Evolutionary conservation across 2,329 filamentous ascomycete genomes (phyloP), one percentile per base, ranked within the genome.

Genomic region (Daldinia eschscholtzii): DNA sequence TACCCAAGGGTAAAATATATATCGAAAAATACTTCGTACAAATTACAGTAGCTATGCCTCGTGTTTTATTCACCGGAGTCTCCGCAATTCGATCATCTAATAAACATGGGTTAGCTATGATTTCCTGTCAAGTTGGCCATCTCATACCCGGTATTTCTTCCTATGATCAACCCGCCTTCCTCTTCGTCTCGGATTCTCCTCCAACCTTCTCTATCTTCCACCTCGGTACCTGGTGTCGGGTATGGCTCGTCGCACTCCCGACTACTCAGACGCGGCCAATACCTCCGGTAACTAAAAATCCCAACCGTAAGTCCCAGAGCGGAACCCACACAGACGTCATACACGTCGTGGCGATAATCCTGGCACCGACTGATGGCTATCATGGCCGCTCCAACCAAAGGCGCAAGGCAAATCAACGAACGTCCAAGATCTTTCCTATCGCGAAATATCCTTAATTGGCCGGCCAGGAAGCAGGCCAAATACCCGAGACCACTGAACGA

Each of bases 401-500:
- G 90, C 1, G 80, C 72, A 2, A 91, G 77, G 61, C 88, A 90
- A 4, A 91, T 60, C 44, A 92, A 75, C 3, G 87, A 85, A 10
- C 87, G 83, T 42, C 84, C 81, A 7, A 91, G 80, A 68, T 89
- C 88, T 6, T 84, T 83, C 15, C 81, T 76, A 76, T 73, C 73
- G 35, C 82, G 81, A 64, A 87, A 91, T 48, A 91, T 83, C 68
- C 86, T 84, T 56, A 90, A 80, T 77, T 92, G 89, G 3, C 91
- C 91, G 1, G 90, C 89, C 30, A 93, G 81, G 77, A 92, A 93
- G 28, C 93, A 81, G 23, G 88, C 86, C 18, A 94, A 81, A 76
- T 92, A 96, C 2, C 93, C 92, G 9, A 97, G 83, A 0, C 93
- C 93, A 3, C 89, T 88, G 77, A 96, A 97, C 0, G 92, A 86